These are phyloP conservation scores for Bolboschoenus planiculmis DNA, from an alignment of 176 grass and related monocot genomes.

Conservation along the genomic window DNA sequence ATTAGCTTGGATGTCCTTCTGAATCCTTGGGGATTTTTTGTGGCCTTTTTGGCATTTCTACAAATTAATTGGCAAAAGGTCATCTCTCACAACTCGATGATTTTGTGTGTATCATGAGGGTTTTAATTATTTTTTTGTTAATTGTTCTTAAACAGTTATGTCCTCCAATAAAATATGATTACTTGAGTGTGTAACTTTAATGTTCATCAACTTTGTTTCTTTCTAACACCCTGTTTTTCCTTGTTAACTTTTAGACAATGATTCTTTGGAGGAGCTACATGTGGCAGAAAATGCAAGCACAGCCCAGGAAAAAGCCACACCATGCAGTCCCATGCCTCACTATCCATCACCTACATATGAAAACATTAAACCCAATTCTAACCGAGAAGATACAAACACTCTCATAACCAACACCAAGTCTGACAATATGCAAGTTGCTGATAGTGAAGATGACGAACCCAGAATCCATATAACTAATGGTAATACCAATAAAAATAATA, in stretches of 20 bases:
- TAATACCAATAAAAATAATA: slow-evolving; percentile 11
- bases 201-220: not conserved
- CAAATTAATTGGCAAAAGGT: not conserved
- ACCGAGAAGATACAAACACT: not conserved
- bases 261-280: slow-evolving; percentile 61
- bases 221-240: not conserved
- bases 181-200: not conserved
- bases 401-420: slow-evolving; percentile 13
- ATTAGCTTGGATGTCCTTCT: not conserved
- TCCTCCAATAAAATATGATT: not conserved
- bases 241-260: slow-evolving; percentile 48
- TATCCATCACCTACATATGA: slow-evolving; percentile 11
- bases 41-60: not conserved
- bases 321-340: slow-evolving; percentile 19
- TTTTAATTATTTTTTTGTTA: not conserved
- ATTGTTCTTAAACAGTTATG: not conserved
- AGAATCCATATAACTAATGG: slow-evolving; percentile 25
- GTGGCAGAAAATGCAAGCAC: slow-evolving; percentile 51
- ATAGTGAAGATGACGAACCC: slow-evolving; percentile 76
- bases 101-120: not conserved
- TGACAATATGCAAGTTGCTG: slow-evolving; percentile 57
- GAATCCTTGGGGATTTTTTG: not conserved
- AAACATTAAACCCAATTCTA: not conserved
- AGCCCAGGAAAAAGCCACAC: slow-evolving; percentile 24
- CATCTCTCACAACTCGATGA: not conserved